Evolutionary conservation across 768 basidiomycete genomes (phyloP).

Genomic region (Psilocybe cubensis): DNA sequence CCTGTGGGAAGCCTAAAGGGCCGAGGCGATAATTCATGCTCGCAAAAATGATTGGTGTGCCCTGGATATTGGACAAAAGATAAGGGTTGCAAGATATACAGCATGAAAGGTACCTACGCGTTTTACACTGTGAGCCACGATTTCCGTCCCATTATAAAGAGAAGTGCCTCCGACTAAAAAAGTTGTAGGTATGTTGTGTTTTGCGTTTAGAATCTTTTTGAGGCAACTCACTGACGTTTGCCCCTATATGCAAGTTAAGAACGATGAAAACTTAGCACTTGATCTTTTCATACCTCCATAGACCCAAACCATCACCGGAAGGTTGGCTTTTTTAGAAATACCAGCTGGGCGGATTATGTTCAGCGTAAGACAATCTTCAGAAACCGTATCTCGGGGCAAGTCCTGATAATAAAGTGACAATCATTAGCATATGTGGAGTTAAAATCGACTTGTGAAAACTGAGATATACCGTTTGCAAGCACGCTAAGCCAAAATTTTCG

Average conservation of each 20-base stretch:
- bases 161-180: slow-evolving; percentile 17
- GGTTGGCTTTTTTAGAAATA: slow-evolving; percentile 18
- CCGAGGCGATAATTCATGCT: slow-evolving; percentile 42
- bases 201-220: not conserved
- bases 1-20: slow-evolving; percentile 45
- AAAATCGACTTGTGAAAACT: not conserved
- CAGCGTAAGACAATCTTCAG: slow-evolving; percentile 62
- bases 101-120: slow-evolving; percentile 22
- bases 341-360: slow-evolving; percentile 57
- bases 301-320: slow-evolving; percentile 37
- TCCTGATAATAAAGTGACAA: not conserved
- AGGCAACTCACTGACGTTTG: not conserved
- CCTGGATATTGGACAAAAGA: slow-evolving; percentile 17
- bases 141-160: slow-evolving; percentile 28
- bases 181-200: not conserved
- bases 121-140: slow-evolving; percentile 33
- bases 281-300: slow-evolving; percentile 9
- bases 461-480: slow-evolving; percentile 46
- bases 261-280: not conserved
- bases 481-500: slow-evolving; percentile 42
- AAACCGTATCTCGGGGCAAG: slow-evolving; percentile 35
- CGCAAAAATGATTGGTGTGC: slow-evolving; percentile 43
- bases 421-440: not conserved
- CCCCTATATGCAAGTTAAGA: not conserved
- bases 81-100: not conserved